Percentiles rank a stretch among this genome's conserved stretches.
These are phyloP conservation scores for Thielaviopsis musarum DNA, from an alignment of 2,329 filamentous ascomycete species.

Conservation along the genomic window DNA sequence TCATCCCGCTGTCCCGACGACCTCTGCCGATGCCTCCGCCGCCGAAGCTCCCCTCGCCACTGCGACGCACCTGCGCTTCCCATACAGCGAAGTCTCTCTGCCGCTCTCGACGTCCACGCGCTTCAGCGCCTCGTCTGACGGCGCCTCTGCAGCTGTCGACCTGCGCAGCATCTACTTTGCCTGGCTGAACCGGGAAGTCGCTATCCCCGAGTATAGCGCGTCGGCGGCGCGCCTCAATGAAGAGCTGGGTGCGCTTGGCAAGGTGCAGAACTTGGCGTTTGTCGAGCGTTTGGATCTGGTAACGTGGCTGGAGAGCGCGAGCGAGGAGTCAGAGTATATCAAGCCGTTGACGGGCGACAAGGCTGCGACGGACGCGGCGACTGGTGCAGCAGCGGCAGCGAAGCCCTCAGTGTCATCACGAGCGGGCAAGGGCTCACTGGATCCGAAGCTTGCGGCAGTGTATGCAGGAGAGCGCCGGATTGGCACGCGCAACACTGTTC, in stretches of 20 bases:
- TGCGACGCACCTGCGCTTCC: constrained; percentile 68
- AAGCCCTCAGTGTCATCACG: constrained; percentile 23
- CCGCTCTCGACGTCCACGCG: constrained; percentile 62
- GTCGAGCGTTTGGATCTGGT: constrained; percentile 83
- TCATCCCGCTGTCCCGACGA: constrained; percentile 55
- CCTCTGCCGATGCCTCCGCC: constrained; percentile 46
- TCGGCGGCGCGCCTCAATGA: constrained; percentile 68
- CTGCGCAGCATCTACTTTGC: constrained; percentile 92
- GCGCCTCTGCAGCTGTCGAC: constrained; percentile 38
- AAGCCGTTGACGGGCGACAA: constrained; percentile 58
- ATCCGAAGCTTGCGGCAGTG: constrained; percentile 71
- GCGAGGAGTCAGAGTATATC: constrained; percentile 85
- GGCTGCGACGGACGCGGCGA: constrained; percentile 26
- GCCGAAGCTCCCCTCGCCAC: constrained; percentile 49
- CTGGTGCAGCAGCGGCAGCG: constrained; percentile 21
- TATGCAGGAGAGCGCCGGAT: constrained; percentile 83
- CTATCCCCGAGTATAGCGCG: constrained; percentile 81
- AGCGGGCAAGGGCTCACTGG: constrained; percentile 49
- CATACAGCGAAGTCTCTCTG: constrained; percentile 41
- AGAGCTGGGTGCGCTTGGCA: constrained; percentile 45
- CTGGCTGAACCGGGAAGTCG: constrained; percentile 82
- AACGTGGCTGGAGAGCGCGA: constrained; percentile 81
- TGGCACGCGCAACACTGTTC: constrained; percentile 77
- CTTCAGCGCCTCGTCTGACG: constrained; percentile 56
- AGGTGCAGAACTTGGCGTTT: constrained; percentile 78